Conservation (phyloP, 352 stramenopile genomes). For the Globisporangium paddicum region DNA sequence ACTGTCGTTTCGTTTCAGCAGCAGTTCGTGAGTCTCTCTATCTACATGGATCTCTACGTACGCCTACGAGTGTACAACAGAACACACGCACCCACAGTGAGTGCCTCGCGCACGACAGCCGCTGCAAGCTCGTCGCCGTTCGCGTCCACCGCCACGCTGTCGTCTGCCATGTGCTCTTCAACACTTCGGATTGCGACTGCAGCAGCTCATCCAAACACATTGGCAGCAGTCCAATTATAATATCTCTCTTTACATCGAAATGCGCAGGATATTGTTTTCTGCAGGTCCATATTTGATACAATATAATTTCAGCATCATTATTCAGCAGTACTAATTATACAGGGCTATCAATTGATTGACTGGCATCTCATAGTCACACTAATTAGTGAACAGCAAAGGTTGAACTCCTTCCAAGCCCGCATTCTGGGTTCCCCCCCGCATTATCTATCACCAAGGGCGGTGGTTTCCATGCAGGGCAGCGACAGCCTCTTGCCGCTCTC, state of each 20-base stretch:
- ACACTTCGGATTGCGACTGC: neutral
- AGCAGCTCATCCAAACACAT: neutral
- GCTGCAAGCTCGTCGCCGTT: slow-evolving; percentile 13
- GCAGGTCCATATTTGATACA: no score
- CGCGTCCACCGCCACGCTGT: neutral
- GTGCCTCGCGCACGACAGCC: slow-evolving; percentile 21
- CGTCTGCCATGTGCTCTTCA: neutral
- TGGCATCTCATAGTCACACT: no score
- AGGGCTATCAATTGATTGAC: no score
- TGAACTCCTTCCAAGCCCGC: neutral
- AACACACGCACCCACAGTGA: slow-evolving; percentile 21
- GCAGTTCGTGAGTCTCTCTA: no score
- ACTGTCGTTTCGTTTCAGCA: slow-evolving; percentile 22
- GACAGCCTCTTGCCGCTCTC: slow-evolving; percentile 11
- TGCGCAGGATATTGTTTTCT: no score
- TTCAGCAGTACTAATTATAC: no score
- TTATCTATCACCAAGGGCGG: neutral
- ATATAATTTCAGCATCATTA: no score
- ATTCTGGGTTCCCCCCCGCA: neutral
- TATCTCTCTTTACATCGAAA: no score
- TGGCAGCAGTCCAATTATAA: no score
- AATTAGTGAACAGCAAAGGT: neutral
- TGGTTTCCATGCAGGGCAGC: neutral
- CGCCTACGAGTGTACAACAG: no score
- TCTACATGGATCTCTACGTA: no score